Base-by-base conservation (phyloP, 2,329 filamentous ascomycete species). In the Magnaporthales sp. region DNA sequence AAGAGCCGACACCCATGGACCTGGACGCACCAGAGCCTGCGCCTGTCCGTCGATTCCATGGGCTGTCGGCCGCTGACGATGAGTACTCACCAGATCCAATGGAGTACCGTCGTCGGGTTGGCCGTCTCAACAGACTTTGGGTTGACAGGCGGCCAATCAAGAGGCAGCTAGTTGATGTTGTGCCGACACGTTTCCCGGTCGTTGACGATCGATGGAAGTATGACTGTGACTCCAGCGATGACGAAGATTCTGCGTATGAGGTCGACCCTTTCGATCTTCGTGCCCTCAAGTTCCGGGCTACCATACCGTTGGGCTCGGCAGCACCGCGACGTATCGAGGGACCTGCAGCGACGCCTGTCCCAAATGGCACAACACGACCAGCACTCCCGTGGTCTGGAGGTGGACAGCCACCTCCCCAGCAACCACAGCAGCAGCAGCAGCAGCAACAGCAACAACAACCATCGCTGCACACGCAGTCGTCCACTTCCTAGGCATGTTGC, bases 81-180 rank as follows among this genome's bases (percentile, higher is more conserved):
- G 72, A 75, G 32, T 76, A 78, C 69, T 73, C 76, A 72, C 70
- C 77, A 71, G 73, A 75, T 70, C 73, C 81, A 67, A 89, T 90
- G 66, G 89, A 89, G 19, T 97, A 91, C 81, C 88, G 94, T 70
- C 88, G 93, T 70, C 89, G 95, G 68, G 88, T 93, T 66, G 94
- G 94, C 66, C 90, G 94, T 71, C 84, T 93, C 69, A 92, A 93
- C 69, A 88, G 94, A 54, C 77, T 96, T 71, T 92, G 93, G 85
- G 92, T 98, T 71, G 95, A 98, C 78, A 89, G 93, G 72, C 88
- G 91, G 71, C 88, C 89, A 67, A 80, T 92, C 74, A 84, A 76
- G 60, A 84, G 80, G 65, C 32, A n/a, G 2, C 27, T 51, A 0
- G 67, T 68, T 67, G 70, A 68, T 3, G 30, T 69, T 30, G 75